phyloP scores from a whole-genome alignment of 1,284 basidiomycete species.

The Sporisorium graminicola region DNA sequence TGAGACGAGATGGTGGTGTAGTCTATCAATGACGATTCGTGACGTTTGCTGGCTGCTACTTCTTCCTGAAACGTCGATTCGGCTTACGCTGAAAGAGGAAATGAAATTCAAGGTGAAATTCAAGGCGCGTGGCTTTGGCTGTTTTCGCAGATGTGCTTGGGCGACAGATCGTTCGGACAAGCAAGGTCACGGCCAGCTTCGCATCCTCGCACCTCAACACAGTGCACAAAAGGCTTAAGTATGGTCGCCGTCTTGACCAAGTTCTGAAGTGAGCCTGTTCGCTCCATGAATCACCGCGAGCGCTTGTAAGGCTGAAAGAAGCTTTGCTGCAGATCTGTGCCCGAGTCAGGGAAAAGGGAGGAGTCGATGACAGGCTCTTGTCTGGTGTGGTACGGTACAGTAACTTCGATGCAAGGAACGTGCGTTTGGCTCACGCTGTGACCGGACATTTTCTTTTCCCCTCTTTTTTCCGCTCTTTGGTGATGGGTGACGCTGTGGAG shows the following conservation, averaged over 20 bases:
- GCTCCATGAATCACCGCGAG: not conserved
- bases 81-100: not conserved
- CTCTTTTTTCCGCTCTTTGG: too few species aligned
- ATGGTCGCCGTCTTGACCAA: not conserved
- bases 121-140: slow-evolving; percentile 4
- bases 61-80: slow-evolving; percentile 7
- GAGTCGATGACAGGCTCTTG: not conserved
- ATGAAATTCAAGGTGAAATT: slow-evolving; percentile 7
- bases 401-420: not conserved
- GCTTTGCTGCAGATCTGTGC: not conserved
- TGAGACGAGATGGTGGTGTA: slow-evolving; percentile 4
- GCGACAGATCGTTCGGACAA: too few species aligned
- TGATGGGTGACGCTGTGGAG: not conserved
- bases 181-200: too few species aligned
- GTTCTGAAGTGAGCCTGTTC: not conserved
- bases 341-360: not conserved
- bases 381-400: too few species aligned
- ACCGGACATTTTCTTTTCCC: slow-evolving; percentile 3
- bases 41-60: not conserved
- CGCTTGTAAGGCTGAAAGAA: not conserved
- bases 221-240: not conserved
- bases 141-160: not conserved
- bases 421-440: slow-evolving; percentile 1
- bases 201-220: not conserved
- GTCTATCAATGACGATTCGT: not conserved